Percentiles rank a stretch among this genome's conserved stretches.
These are phyloP conservation scores for Verticillium tricorpus DNA, from an alignment of 2,329 filamentous ascomycete genomes.

Conservation along the genomic window DNA sequence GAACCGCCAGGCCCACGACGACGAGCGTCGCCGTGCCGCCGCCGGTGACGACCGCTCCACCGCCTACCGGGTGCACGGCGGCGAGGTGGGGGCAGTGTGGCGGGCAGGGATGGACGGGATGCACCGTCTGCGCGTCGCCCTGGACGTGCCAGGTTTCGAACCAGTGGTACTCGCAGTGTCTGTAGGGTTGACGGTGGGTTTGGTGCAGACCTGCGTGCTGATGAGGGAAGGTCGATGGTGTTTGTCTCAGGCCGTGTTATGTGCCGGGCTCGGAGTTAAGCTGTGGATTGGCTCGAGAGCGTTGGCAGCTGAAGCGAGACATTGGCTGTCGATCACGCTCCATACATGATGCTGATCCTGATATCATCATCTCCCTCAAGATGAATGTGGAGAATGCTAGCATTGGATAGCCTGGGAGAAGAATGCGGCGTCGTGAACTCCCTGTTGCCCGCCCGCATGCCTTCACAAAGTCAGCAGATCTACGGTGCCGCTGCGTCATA, in stretches of 20 bases:
- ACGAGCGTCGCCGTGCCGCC: slow-evolving; percentile 4
- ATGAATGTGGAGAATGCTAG: not conserved
- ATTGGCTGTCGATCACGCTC: not conserved
- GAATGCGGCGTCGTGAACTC: not conserved
- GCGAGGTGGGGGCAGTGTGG: slow-evolving; percentile 34
- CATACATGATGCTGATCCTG: not conserved
- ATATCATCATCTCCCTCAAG: not conserved
- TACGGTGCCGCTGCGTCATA: no score
- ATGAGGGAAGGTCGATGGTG: not conserved
- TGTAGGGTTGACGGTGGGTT: slow-evolving; percentile 11
- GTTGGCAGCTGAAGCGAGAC: not conserved
- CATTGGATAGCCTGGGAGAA: not conserved
- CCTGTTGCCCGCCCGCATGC: no score
- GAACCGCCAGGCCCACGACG: slow-evolving; percentile 8
- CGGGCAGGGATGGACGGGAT: slow-evolving; percentile 35
- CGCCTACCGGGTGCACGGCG: slow-evolving; percentile 7
- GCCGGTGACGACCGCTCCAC: slow-evolving; percentile 7
- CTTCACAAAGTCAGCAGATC: not conserved
- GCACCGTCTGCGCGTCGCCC: slow-evolving; percentile 37
- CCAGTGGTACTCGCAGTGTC: slow-evolving; percentile 32
- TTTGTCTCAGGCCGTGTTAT: not conserved
- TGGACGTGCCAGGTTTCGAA: slow-evolving; percentile 31
- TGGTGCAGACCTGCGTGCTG: not conserved
- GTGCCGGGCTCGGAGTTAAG: no score
- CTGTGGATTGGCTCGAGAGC: not conserved